Base-by-base conservation (phyloP, 148 eudicot genomes). In the Cornus florida region DNA sequence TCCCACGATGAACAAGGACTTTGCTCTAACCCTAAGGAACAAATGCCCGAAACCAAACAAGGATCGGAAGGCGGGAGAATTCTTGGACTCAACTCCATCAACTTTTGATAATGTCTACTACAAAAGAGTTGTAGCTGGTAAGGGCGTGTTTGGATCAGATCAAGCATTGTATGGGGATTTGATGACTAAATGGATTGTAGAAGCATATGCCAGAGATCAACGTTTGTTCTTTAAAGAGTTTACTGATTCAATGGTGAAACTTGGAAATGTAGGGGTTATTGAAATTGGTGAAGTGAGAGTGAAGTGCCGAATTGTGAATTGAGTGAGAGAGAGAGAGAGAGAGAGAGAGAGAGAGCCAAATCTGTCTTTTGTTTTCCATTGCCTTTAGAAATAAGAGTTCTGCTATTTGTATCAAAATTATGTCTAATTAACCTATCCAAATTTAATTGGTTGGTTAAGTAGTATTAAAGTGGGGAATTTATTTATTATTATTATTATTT, bases 51-150 rank as follows among this genome's bases (percentile, higher is more conserved):
- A 71, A 38, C 80, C 86, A 7, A 86, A 84, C 80, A 86, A 67
- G 35, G 79, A 87, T 19, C 82, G 79, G 56, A 68, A 75, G 38
- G 91, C 91, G 20, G 97, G 90, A 10, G 83, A 87, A 80, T 86
- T 90, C 74, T 66, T 90, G 80, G 93, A 92, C 86, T 78, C 92
- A 10, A 88, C 92, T 46, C 73, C 92, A 20, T 77, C 92, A 33
- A 75, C 53, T 56, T 88, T 91, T 70, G 92, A 90, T 72, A 90
- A 90, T 41, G 82, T 82, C 24, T 89, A 89, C 81, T 87, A 82
- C 84, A 85, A 84, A 71, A 72, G 76, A 71, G 62, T 85, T 19
- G 19, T 81, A 14, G 86, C 76, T 13, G 89, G 91, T 50, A 85
- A 87, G 74, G 91, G 90, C 0, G 88, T 91, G 64, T 88, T 90